phyloP scores from a whole-genome alignment of 2,329 filamentous ascomycete species.

The Teratosphaeriaceae sp. region DNA sequence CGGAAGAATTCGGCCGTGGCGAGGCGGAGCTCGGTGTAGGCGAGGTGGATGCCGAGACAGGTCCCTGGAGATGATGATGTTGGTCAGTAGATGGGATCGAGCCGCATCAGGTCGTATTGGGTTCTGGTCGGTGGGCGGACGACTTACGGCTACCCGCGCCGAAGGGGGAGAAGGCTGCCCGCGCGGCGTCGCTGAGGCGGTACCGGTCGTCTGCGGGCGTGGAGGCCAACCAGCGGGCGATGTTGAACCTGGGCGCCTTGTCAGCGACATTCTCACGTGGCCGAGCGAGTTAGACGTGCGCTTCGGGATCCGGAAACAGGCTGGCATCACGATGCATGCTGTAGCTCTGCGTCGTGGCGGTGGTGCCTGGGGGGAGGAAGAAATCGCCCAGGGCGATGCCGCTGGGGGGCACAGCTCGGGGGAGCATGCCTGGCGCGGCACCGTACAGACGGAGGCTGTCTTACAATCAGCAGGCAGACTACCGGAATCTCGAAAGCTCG shows the following conservation, averaged over 20 bases:
- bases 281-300: no score
- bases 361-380: slow-evolving; percentile 20
- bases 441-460: slow-evolving; percentile 24
- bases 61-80: slow-evolving; percentile 7
- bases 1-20: slow-evolving; percentile 24
- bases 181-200: slow-evolving; percentile 13
- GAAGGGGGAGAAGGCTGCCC: slow-evolving; percentile 23
- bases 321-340: slow-evolving; percentile 21
- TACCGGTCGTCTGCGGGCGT: slow-evolving; percentile 5
- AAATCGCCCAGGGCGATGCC: slow-evolving; percentile 17
- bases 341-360: slow-evolving; percentile 23
- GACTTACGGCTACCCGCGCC: slow-evolving; percentile 16
- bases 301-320: slow-evolving; percentile 19
- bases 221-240: slow-evolving; percentile 16
- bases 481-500: no score
- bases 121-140: neutral
- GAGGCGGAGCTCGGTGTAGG: slow-evolving; percentile 25
- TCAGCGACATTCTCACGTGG: no score
- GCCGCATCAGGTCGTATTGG: neutral
- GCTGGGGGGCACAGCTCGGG: slow-evolving; percentile 20
- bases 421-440: slow-evolving; percentile 25
- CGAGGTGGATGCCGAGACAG: slow-evolving; percentile 28
- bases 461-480: neutral
- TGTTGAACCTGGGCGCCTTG: slow-evolving; percentile 18
- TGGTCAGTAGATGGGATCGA: no score